These are phyloP conservation scores for Entelexis sorbosivorans DNA, from an alignment of 1,139 yeast genomes.

Conservation along the genomic window DNA sequence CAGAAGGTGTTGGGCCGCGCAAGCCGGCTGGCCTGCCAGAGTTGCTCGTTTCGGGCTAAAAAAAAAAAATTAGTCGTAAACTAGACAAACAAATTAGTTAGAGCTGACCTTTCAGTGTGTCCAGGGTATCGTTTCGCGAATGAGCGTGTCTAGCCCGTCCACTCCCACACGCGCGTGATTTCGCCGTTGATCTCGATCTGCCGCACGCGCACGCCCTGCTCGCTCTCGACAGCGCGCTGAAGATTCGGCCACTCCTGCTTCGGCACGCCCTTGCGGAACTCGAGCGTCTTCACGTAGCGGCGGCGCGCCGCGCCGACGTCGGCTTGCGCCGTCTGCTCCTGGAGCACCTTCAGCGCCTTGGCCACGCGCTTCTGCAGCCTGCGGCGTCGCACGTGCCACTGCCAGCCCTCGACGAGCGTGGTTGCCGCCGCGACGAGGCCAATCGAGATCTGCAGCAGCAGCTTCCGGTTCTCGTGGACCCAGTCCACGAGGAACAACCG, in stretches of 20 bases:
- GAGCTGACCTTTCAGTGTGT: too few relatives aligned
- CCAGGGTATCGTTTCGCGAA: neutral
- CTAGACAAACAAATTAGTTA: neutral
- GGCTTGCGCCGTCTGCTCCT: constrained; percentile 17
- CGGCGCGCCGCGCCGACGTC: constrained; percentile 13
- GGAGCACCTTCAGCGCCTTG: constrained; percentile 5
- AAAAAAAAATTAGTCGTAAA: too few relatives aligned
- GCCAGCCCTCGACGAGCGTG: neutral
- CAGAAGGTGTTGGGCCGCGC: too few relatives aligned
- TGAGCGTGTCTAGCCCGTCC: constrained; percentile 41
- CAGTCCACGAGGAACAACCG: constrained; percentile 3
- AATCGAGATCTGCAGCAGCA: neutral
- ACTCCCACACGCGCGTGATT: constrained; percentile 80
- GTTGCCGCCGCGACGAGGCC: neutral
- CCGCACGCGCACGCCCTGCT: constrained; percentile 49
- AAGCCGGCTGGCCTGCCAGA: neutral
- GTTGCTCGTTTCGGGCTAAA: too few relatives aligned
- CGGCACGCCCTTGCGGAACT: constrained; percentile 16
- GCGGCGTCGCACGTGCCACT: constrained; percentile 9
- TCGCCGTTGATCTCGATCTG: constrained; percentile 74
- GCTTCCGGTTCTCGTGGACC: neutral
- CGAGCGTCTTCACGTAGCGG: constrained; percentile 16
- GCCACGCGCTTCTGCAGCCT: constrained; percentile 7
- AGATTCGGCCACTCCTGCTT: constrained; percentile 47
- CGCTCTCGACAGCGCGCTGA: constrained; percentile 48